A percentile compares a stretch with the other conserved stretches of the same genome.
phyloP scores from a whole-genome alignment of 2,329 filamentous ascomycete species.

The Ophiognomonia clavigignenti-juglandacearum region DNA sequence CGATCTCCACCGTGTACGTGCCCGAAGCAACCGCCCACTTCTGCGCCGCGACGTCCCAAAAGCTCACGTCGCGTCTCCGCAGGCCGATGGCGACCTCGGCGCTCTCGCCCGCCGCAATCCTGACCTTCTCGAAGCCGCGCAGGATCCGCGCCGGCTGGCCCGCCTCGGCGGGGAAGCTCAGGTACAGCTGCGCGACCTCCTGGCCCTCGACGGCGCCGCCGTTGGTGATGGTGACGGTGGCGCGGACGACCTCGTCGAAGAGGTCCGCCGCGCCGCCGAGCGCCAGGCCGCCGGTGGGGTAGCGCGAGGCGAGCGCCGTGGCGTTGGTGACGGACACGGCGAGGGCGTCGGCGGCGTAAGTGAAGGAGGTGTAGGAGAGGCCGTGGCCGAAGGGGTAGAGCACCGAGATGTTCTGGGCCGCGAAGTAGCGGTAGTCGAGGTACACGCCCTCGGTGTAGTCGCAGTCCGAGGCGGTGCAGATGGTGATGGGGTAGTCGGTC shows the following conservation, averaged over 20 bases:
- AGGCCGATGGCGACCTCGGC: constrained; percentile 44
- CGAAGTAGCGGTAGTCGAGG: constrained; percentile 50
- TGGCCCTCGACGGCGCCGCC: constrained; percentile 35
- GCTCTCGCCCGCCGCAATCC: constrained; percentile 39
- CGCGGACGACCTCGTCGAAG: constrained; percentile 39
- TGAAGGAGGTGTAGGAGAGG: constrained; percentile 29
- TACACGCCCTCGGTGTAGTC: constrained; percentile 17
- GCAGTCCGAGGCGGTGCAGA: constrained; percentile 14
- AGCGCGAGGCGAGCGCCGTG: constrained; percentile 23
- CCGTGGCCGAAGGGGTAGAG: constrained; percentile 51
- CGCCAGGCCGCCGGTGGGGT: constrained; percentile 32
- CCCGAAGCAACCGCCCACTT: constrained; percentile 52
- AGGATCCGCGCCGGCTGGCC: constrained; percentile 51
- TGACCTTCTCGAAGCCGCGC: constrained; percentile 60
- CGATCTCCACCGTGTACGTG: constrained; percentile 38
- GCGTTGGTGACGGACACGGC: constrained; percentile 20
- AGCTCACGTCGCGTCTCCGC: constrained; percentile 59
- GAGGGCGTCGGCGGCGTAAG: constrained; percentile 28
- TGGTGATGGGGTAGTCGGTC: constrained; percentile 45
- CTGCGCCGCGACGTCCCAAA: constrained; percentile 58
- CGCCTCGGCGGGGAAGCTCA: constrained; percentile 36
- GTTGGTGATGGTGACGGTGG: constrained; percentile 36
- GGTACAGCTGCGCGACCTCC: constrained; percentile 45
- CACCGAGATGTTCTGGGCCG: constrained; percentile 43
- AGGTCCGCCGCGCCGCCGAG: constrained; percentile 42